Conservation (phyloP, 495 filamentous ascomycete species). For the Tetracladium setigerum region DNA sequence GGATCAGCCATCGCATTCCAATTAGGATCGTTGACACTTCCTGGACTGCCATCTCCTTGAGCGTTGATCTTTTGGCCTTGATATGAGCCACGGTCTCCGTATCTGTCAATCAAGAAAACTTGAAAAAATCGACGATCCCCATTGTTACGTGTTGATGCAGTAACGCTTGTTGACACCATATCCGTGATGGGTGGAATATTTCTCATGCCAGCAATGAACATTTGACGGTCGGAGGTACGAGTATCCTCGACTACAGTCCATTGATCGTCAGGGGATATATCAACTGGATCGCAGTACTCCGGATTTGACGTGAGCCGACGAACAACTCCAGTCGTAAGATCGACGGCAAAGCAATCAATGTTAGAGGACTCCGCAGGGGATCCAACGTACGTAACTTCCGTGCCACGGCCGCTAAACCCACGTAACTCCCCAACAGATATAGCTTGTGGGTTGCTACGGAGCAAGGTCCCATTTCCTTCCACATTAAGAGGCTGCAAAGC, state of each 20-base stretch:
- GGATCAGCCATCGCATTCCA: slow-evolving; percentile 22
- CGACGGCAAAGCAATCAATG: slow-evolving; percentile 23
- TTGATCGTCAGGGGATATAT: slow-evolving; percentile 22
- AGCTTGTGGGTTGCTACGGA: slow-evolving; percentile 15
- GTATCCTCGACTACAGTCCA: slow-evolving; percentile 20
- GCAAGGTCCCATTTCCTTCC: slow-evolving; percentile 13
- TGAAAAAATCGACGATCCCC: slow-evolving; percentile 17
- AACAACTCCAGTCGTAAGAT: slow-evolving; percentile 19
- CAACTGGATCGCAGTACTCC: slow-evolving; percentile 24
- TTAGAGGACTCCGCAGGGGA: slow-evolving; percentile 21
- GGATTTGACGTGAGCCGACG: slow-evolving; percentile 23
- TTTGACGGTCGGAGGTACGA: slow-evolving; percentile 14
- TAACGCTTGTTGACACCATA: slow-evolving; percentile 5
- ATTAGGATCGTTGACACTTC: slow-evolving; percentile 17
- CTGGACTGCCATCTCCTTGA: slow-evolving; percentile 10
- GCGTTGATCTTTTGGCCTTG: slow-evolving; percentile 20
- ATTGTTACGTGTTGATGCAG: slow-evolving; percentile 22
- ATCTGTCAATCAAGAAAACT: slow-evolving; percentile 13
- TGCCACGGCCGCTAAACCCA: slow-evolving; percentile 24
- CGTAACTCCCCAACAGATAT: slow-evolving; percentile 24
- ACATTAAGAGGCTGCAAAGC: neutral
- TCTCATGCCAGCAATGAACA: slow-evolving; percentile 25
- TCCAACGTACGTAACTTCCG: slow-evolving; percentile 22
- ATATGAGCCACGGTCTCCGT: slow-evolving; percentile 19
- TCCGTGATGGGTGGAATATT: slow-evolving; percentile 23